Base-by-base conservation (phyloP, 441 rosid species). In the Hura crepitans region DNA sequence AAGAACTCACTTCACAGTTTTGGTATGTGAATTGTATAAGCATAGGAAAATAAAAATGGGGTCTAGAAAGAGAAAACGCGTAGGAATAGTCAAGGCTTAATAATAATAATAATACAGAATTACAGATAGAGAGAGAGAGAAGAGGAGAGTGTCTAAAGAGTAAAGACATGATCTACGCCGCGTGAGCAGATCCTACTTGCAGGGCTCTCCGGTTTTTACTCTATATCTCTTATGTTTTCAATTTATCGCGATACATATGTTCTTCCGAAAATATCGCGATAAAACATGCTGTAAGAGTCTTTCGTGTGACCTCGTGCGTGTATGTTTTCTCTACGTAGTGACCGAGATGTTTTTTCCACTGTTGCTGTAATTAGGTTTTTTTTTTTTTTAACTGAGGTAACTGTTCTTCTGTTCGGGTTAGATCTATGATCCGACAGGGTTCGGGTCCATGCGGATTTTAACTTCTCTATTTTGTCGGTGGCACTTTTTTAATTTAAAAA, bases 131-230 rank as follows among this genome's bases (percentile, higher is more conserved):
- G 39, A 30, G 43, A 23, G 59, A 47, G 47, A 17, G 37, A 8
- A 39, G 63, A 1, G 22, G 50, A 51, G 15, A 54, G 42, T 25
- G 56, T 46, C 33, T 20, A 64, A 22, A 58, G 73, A 72, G 22
- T 20, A 64, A 22, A 58, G 73, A 72, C 75, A 68, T 47, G 67
- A 76, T 76, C 66, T 66, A 43, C 27, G 67, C 81, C 76, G 76
- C 76, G 82, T 77, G 70, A 65, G 58, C 61, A 77, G 85, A 79
- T 79, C 80, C 75, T 66, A 51, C 42, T 66, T 72, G 43, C 27
- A 28, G 13, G 66, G 62, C 59, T 57, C 39, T 20, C 14, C 6
- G 14, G 9, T 22, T n/a, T 51, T 37, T n/a, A 14, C 35, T 66
- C 13, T 33, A 20, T 74, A 53, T 43, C 43, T 50, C 15, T 46